Evolutionary conservation across 2,329 filamentous ascomycete genomes (phyloP).

Genomic region (Talaromyces sp.): DNA sequence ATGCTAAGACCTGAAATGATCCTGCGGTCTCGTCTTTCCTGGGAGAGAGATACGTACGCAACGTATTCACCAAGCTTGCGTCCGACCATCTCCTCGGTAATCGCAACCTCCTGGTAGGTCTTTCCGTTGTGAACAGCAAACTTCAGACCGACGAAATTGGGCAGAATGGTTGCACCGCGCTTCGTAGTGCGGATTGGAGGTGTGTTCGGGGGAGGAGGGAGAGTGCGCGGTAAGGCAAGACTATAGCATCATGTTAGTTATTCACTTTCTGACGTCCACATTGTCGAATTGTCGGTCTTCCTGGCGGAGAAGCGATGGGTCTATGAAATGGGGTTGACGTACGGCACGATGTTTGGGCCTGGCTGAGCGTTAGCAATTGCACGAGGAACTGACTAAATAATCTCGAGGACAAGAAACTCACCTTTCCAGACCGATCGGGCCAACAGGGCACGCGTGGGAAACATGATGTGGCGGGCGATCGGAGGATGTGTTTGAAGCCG

Average conservation of each 20-base stretch:
- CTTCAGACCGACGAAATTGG: conserved; percentile 85
- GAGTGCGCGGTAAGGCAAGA: conserved; percentile 44
- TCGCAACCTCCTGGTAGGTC: conserved; percentile 75
- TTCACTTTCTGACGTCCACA: background rate
- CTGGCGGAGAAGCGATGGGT: background rate
- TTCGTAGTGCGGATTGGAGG: conserved; percentile 84
- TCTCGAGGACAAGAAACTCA: conserved; percentile 38
- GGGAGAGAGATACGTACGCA: conserved; percentile 67
- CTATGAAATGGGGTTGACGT: conserved; percentile 42
- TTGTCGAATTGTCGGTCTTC: background rate
- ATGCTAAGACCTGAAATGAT: too few species aligned
- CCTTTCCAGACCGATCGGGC: conserved; percentile 89
- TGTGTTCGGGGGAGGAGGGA: conserved; percentile 61
- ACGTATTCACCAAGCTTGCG: conserved; percentile 94
- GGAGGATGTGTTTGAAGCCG: conserved; percentile 13
- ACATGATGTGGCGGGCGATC: conserved; percentile 55
- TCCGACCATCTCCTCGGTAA: conserved; percentile 96
- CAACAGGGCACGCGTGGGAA: conserved; percentile 67
- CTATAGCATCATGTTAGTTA: conserved; percentile 23
- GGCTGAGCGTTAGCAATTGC: conserved; percentile 15
- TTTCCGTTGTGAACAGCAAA: conserved; percentile 95
- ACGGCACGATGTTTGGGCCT: conserved; percentile 74
- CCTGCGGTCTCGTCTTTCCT: too few species aligned
- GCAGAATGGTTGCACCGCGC: conserved; percentile 83
- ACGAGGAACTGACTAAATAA: background rate